Evolutionary conservation across 768 basidiomycete species (phyloP), one percentile per base, ranked within the genome.

Genomic region (Candolleomyces eurysporus): DNA sequence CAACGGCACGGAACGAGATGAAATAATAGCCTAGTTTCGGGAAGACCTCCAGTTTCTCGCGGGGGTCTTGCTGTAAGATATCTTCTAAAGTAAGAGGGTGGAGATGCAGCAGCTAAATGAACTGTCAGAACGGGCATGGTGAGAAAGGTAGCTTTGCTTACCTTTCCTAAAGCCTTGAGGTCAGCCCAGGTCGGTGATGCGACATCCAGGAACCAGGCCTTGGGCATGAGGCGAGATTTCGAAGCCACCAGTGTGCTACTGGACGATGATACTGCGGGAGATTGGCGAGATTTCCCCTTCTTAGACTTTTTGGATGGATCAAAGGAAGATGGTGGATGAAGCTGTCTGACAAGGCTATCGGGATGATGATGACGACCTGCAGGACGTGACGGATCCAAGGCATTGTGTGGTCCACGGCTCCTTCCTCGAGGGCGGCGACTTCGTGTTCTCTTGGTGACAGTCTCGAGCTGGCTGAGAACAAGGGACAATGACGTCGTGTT

Each of bases 1-100:
- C 92, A 55, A 95, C 83, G 1, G 94, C 89, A 50, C 91, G 84
- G 67, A 96, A 93, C 19, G 90, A 90, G 59, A 96, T 78, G 67
- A 98, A 94, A 71, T 96, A 94, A 74, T 98, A 98, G 2, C 94
- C 96, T 14, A 98, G 82, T 65, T 84, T 87, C 0, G 90, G 85
- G 69, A 96, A 96, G 19, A 88, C 76, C 68, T 97, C 95, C 17
- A 96, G 74, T 73, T 98, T 98, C 73, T 97, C 96, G 43, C 94
- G 83, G 16, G 92, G 89, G 62, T 98, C 95, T 74, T 91, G 89
- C 62, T 93, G 91, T 8, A 98, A 74, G 49, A 96, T 92, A 73
- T 98, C 95, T 73, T 98, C 96, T 13, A 97, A 79, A 0, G 95
- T 96, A 50, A 98, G 76, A 0, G 96, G 96, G 72, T 98, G 96